Evolutionary conservation across 2,329 filamentous ascomycete genomes (phyloP), one percentile per base, ranked within the genome.

Genomic region (Xylaria sp.): DNA sequence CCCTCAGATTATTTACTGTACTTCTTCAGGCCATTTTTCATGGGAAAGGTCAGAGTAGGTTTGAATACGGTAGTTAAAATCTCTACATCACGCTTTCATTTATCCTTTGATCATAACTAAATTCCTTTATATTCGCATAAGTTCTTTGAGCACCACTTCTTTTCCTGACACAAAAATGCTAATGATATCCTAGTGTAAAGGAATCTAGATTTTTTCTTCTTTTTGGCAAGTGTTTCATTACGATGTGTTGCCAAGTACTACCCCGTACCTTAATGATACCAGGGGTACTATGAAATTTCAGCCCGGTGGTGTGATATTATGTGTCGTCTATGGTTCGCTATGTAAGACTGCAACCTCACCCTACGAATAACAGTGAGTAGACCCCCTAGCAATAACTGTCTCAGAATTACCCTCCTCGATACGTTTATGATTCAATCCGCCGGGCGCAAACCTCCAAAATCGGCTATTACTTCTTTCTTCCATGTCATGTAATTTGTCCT

Each of bases 401-500:
- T 44, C n/a, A 25, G 28, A 39, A 56, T 2, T 6, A 28, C 5
- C 5, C 18, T 46, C 41, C n/a, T 2, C 2, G 15, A 46, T 46
- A 37, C 10, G 20, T 28, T 1, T 9, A 32, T 28, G 28, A 5
- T 15, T 46, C 39, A 25, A 6, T 58, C n/a, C 15, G 8, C 20
- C 12, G 12, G 13, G 18, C 9, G 25, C 8, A 44, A 58, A 58
- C 15, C 37, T 58, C 23, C 56, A 46, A 32, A n/a, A 7, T n/a
- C 18, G 9, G 28, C 28, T 20, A 5, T 10, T 55, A 55, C 28
- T 18, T 39, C 3, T 44, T 25, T 46, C 44, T 28, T 34, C 34
- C 1, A 44, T 28, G 37, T 63, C 58, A 66, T 66, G 57, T 63
- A 58, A 63, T 66, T 59, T 52, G 28, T 66, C 51, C 39, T 48